Evolutionary conservation across 495 filamentous ascomycete genomes (phyloP), one percentile per base, ranked within the genome.

Genomic region (Chaetomium fimeti): DNA sequence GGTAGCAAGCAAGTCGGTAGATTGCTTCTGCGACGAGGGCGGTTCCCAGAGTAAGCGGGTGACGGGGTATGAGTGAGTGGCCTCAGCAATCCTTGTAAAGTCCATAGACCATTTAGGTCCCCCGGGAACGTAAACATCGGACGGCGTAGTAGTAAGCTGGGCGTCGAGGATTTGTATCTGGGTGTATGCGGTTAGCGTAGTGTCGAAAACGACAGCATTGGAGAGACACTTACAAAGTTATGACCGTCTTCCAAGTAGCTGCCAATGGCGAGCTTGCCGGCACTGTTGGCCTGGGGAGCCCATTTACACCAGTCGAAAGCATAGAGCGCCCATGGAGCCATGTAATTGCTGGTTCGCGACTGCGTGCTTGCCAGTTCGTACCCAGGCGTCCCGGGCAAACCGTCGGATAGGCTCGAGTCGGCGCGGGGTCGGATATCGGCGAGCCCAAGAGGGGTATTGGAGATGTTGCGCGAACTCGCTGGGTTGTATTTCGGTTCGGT

Each of bases 301-400:
- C 95, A 99, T 77, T 98, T 98, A 76, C 94, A 99, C 95, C 95
- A 99, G 79, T 99, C 95, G 66, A 95, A 90, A 11, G 95, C 93
- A 75, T 97, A 98, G 45, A 95, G 88, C 43, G 91, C 88, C 91
- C 94, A 99, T 2, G 92, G 92, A 7, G 93, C 93, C 67, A 97
- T 79, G 75, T 98, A 98, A 69, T 93, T 97, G 78, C 92, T 84
- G 47, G 83, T 83, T 29, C 81, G 80, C 4, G 82, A 75, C 60
- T 82, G 78, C 25, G 76, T 66, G 68, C 81, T 83, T 36, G 78
- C 76, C 7, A 79, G 67, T 64, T 84, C 83, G 69, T 83, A 84
- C n/a, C 76, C 82, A 8, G 83, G 77, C 0, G 79, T 80, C 13
- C 83, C 83, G 24, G 80, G 75, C 29, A 77, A 75, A 36, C 84